Evolutionary conservation across 2,329 filamentous ascomycete species (phyloP), one percentile per base, ranked within the genome.

Genomic region (Botrytis tulipae): DNA sequence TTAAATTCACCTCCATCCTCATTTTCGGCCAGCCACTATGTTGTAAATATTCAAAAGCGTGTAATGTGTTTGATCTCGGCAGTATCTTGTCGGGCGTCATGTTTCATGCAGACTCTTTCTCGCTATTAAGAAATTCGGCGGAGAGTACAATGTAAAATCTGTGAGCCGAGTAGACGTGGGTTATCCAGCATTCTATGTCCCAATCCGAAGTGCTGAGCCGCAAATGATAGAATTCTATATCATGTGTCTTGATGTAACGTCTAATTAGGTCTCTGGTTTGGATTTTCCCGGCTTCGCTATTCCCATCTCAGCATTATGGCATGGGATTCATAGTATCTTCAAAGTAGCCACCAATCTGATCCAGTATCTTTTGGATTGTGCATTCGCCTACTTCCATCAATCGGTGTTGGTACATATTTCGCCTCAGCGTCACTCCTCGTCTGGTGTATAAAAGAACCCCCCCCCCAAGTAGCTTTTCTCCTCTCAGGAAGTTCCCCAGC

Each of bases 131-230:
- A 29, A 57, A 16, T 3, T 32, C n/a, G 3, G 8, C n/a, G 8
- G n/a, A 18, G 8, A 29, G 8, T 2, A n/a, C 51, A 6, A 29
- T 8, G n/a, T 18, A 18, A 4, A 29, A 0, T 29, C 14, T 57
- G 1, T 29, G n/a, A 57, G 51, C 14, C 0, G 3, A 57, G 1
- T 3, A 29, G 14, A 8, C 1, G n/a, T 3, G 2, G 1, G 3
- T 42, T 57, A 1, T 57, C 29, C 3, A 18, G 18, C 0, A 7
- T 18, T 29, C 25, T 8, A 8, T 57, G 14, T n/a, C 12, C 3
- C n/a, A 18, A 3, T 57, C 29, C 7, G 0, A 29, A 57, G 14
- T 0, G 0, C 14, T 9, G 3, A 18, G 6, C 8, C 14, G 18
- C 0, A 18, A 14, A 7, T 9, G 29, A 35, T 35, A 35, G 16